A percentile compares a stretch with the other conserved stretches of the same genome.
phyloP scores from a whole-genome alignment of 495 filamentous ascomycete species.

The Penicilliopsis zonata region DNA sequence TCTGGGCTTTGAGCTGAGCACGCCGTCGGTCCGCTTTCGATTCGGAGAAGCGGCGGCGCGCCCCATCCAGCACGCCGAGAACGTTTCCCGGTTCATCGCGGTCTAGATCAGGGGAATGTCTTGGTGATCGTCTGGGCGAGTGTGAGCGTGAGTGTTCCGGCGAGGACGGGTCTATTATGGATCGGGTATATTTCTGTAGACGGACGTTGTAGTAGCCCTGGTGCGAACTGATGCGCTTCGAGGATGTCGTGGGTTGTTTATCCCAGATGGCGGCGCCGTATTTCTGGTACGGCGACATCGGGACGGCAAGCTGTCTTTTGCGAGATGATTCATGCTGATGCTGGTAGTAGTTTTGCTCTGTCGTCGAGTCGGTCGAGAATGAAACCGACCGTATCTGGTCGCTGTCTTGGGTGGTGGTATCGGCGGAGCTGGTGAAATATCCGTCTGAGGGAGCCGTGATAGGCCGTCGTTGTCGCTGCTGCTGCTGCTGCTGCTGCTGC shows the following conservation, averaged over 20 bases:
- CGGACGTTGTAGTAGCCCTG: conserved; percentile 8
- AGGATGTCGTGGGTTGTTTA: conserved; percentile 16
- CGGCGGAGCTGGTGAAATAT: conserved; percentile 1
- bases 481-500: neutral
- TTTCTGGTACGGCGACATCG: conserved; percentile 24
- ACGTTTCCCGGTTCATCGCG: conserved; percentile 19
- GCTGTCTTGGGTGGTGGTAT: conserved; percentile 7
- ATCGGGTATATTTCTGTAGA: conserved; percentile 9
- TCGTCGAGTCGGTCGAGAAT: conserved; percentile 9
- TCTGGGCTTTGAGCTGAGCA: conserved; percentile 29
- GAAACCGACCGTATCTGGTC: conserved; percentile 12
- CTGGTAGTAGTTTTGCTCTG: conserved; percentile 2
- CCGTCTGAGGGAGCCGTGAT: neutral
- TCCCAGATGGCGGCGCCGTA: conserved; percentile 28
- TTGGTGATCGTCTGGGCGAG: conserved; percentile 10
- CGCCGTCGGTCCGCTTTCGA: conserved; percentile 22
- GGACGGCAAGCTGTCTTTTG: conserved; percentile 21
- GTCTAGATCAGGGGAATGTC: conserved; percentile 17
- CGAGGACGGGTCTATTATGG: conserved; percentile 3
- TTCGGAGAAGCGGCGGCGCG: conserved; percentile 21
- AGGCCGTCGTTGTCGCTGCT: neutral
- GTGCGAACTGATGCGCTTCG: conserved; percentile 16
- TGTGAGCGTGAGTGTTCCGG: conserved; percentile 10
- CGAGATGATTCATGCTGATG: conserved; percentile 3
- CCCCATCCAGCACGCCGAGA: conserved; percentile 15